These are phyloP conservation scores for Yarrowia sp. DNA, from an alignment of 805 yeast species.

Conservation along the genomic window DNA sequence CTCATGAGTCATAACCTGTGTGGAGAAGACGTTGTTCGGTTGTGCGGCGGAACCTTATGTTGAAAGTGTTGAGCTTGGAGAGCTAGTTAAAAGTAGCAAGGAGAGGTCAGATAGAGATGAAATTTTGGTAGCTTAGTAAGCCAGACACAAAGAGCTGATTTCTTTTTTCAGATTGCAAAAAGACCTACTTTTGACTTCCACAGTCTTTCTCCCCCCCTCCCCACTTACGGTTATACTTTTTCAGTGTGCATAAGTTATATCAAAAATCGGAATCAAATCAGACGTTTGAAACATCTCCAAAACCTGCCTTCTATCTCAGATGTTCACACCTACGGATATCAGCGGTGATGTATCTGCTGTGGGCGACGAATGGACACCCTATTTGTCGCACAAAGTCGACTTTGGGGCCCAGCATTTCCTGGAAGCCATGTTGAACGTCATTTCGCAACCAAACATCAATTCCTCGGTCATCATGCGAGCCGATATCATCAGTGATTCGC, in stretches of 20 bases:
- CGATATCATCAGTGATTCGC: slow-evolving; percentile 58
- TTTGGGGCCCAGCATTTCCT: slow-evolving; percentile 67
- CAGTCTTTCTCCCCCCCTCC: too few relatives aligned
- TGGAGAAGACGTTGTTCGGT: neutral
- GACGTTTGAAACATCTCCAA: too few relatives aligned
- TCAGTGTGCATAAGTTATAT: slow-evolving; percentile 8
- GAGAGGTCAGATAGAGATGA: too few relatives aligned
- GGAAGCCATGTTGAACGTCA: slow-evolving; percentile 78
- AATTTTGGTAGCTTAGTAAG: too few relatives aligned
- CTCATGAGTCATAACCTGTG: neutral
- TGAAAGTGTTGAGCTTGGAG: too few relatives aligned
- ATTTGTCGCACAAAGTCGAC: slow-evolving; percentile 58
- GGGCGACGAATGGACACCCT: slow-evolving; percentile 69
- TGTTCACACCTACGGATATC: slow-evolving; percentile 49
- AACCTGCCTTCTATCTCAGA: neutral
- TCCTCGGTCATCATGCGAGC: slow-evolving; percentile 91
- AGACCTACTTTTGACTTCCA: too few relatives aligned
- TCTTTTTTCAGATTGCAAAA: too few relatives aligned
- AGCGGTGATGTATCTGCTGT: slow-evolving; percentile 54
- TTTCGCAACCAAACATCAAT: slow-evolving; percentile 85
- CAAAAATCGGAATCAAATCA: slow-evolving; percentile 3
- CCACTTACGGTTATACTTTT: too few relatives aligned
- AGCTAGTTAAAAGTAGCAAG: too few relatives aligned
- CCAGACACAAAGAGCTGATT: too few relatives aligned
- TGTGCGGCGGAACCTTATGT: slow-evolving; percentile 2